phyloP scores from a whole-genome alignment of 805 yeast genomes.

The Pichia sporocuriosa region DNA sequence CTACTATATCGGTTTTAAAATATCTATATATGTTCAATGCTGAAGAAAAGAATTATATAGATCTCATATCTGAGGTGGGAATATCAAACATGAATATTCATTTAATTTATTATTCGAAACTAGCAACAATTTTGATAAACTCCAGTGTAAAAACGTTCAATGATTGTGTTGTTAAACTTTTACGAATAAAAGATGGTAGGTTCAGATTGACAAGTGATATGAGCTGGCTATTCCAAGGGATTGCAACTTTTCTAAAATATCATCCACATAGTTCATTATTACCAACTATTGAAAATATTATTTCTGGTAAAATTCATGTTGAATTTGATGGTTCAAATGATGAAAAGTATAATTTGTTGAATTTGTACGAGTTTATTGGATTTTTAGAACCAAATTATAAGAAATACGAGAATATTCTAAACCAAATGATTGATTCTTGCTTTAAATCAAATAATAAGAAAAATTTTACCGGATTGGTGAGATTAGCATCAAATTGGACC shows the following conservation, averaged over 20 bases:
- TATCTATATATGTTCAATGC: neutral
- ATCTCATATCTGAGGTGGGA: neutral
- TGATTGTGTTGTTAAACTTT: neutral
- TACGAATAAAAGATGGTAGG: neutral
- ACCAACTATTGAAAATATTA: neutral
- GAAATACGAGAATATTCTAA: neutral
- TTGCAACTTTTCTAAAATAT: neutral
- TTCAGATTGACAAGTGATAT: neutral
- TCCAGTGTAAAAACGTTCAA: neutral
- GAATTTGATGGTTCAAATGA: neutral
- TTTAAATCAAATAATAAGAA: slow-evolving; percentile 1
- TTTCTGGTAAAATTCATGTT: neutral
- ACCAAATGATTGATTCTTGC: neutral
- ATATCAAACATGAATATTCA: neutral
- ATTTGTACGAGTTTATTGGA: neutral
- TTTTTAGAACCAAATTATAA: slow-evolving; percentile 4
- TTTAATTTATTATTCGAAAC: neutral
- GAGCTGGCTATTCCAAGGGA: slow-evolving; percentile 8
- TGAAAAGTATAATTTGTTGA: neutral
- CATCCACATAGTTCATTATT: neutral
- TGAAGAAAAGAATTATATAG: neutral
- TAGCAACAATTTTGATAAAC: neutral
- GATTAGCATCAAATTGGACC: slow-evolving; percentile 2
- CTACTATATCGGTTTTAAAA: neutral
- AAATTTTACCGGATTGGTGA: neutral